phyloP scores from a whole-genome alignment of 306 rosid genomes.

The Psophocarpus tetragonolobus region DNA sequence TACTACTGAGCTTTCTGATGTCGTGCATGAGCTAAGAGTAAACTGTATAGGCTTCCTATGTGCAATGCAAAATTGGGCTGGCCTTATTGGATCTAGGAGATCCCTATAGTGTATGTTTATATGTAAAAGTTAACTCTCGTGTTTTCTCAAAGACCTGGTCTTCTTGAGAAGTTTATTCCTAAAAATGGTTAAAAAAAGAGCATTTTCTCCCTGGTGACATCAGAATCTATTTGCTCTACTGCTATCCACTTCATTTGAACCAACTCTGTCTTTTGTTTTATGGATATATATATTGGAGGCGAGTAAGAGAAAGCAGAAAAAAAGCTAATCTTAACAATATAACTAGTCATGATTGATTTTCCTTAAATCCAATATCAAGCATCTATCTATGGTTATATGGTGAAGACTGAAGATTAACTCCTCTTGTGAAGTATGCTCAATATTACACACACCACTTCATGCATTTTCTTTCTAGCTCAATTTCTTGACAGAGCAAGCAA shows the following conservation, averaged over 20 bases:
- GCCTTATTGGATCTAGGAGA: constrained; percentile 24
- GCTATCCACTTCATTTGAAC: not conserved
- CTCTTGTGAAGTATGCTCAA: not conserved
- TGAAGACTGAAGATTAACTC: not conserved
- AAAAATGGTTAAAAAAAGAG: constrained; percentile 4
- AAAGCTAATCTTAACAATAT: not conserved
- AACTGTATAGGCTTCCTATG: not conserved
- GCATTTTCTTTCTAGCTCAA: not conserved
- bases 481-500: constrained; percentile 10
- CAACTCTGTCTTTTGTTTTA: constrained; percentile 24
- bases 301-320: not conserved
- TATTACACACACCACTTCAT: not conserved
- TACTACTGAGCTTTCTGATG: not conserved
- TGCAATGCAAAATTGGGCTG: constrained; percentile 14
- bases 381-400: not conserved
- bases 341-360: not conserved
- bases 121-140: not conserved
- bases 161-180: constrained; percentile 29
- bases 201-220: constrained; percentile 12
- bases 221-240: not conserved
- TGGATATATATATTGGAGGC: not conserved
- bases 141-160: not conserved
- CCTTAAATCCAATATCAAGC: not conserved
- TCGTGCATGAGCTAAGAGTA: not conserved
- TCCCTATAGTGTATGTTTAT: not conserved